A percentile compares a stretch with the other conserved stretches of the same genome.
Evolutionary conservation across 306 rosid species (phyloP).

Genomic region (Acmispon strigosus): DNA sequence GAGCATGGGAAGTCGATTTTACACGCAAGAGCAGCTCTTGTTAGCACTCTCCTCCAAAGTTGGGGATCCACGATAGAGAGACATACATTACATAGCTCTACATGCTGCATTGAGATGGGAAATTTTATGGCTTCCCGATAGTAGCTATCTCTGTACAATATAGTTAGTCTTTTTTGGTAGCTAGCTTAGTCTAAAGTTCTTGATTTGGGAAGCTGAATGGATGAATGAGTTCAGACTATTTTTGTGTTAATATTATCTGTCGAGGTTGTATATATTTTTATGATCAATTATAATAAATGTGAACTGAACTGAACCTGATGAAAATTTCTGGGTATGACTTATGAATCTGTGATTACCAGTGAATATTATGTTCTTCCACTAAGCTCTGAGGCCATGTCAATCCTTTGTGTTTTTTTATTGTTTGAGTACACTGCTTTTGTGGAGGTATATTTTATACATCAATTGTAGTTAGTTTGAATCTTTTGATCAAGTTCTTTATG

Average conservation of each 20-base stretch:
- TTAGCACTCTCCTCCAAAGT: conserved; percentile 57
- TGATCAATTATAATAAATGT: conserved; percentile 19
- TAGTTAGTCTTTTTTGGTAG: conserved; percentile 17
- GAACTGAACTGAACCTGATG: not conserved
- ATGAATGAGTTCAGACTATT: not conserved
- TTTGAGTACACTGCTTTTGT: not conserved
- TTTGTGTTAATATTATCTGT: not conserved
- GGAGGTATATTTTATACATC: not conserved
- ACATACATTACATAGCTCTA: not conserved
- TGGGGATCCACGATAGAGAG: conserved; percentile 31
- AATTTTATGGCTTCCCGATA: too few relatives aligned
- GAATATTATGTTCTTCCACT: too few relatives aligned
- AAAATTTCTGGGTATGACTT: not conserved
- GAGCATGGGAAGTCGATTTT: conserved; percentile 76
- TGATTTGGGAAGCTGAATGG: too few relatives aligned
- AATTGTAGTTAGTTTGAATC: too few relatives aligned
- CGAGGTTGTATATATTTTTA: conserved; percentile 1
- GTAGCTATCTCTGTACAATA: conserved; percentile 19
- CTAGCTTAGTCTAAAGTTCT: not conserved
- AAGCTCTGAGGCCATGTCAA: not conserved
- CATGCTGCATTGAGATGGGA: too few relatives aligned
- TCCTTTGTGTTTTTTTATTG: not conserved
- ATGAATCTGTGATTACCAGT: too few relatives aligned
- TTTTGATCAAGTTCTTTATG: too few relatives aligned
- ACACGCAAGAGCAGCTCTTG: conserved; percentile 87